phyloP scores from a whole-genome alignment of 1,139 yeast species.

The Blastobotrys illinoisensis region DNA sequence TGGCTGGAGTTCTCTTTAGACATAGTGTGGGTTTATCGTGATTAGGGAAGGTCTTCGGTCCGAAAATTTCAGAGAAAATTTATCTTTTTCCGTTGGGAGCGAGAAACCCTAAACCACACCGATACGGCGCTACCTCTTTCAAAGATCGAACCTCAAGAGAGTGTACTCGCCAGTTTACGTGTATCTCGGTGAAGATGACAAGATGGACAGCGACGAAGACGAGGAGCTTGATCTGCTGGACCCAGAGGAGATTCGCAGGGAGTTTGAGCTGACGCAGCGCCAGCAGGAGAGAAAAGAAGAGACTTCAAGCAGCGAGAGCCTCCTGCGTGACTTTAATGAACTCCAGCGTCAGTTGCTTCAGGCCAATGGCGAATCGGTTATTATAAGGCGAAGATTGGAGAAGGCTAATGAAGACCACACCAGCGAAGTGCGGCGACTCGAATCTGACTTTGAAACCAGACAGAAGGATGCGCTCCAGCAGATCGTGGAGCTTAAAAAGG shows the following conservation, averaged over 20 bases:
- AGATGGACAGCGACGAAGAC: conserved; percentile 3
- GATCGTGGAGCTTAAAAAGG: conserved; percentile 39
- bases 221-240: conserved; percentile 3
- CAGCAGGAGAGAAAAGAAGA: not conserved
- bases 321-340: conserved; percentile 6
- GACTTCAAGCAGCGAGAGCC: not conserved
- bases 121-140: not conserved
- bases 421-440: conserved; percentile 41
- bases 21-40: not conserved
- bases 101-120: not conserved
- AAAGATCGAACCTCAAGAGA: not conserved
- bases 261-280: not conserved
- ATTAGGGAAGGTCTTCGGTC: not conserved
- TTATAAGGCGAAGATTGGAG: conserved; percentile 59
- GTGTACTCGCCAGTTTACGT: no score
- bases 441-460: conserved; percentile 33
- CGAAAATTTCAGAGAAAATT: not conserved
- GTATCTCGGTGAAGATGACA: not conserved
- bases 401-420: conserved; percentile 43
- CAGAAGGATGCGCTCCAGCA: conserved; percentile 40
- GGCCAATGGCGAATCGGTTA: conserved; percentile 62
- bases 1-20: not conserved
- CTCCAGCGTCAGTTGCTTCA: conserved; percentile 14
- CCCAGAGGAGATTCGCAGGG: not conserved
- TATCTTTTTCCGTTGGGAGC: not conserved